Base-by-base conservation (phyloP, 1,284 basidiomycete genomes). In the Sanghuangporus baumii region DNA sequence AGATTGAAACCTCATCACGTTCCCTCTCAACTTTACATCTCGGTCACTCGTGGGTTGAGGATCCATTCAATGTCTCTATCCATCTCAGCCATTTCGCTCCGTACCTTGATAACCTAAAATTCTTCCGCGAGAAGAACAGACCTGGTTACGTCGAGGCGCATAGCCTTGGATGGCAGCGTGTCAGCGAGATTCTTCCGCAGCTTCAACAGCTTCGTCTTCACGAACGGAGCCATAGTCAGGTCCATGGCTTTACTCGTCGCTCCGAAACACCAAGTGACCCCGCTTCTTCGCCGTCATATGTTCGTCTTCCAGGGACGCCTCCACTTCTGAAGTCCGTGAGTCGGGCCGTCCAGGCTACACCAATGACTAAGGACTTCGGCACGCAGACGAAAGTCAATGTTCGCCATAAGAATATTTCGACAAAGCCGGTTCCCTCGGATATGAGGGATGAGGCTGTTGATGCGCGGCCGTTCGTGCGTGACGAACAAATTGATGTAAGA, bases 61-160 rank as follows among this genome's bases (percentile, higher is more conserved):
- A 91, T 68, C 80, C 86, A 26, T 78, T 91, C 60, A 83, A 85
- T 65, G 78, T 83, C 14, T 78, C 87, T 31, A 85, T 91, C 67
- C 78, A 88, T 59, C 78, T 91, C 63, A 90, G 88, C 72, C 88
- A 91, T 71, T 74, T 91, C 61, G 82, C 85, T n/a, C 88, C 89
- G 31, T 76, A 78, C 68, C 75, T 89, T 50, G 87, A 89, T 68
- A 78, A 72, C 23, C 71, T 91, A 46, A 87, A 85, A 72, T 91
- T 81, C 81, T 89, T 89, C 78, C 82, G 86, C 68, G 87, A 88
- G 67, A 85, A 84, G 73, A 89, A 83, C 67, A 78, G 88, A n/a
- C 79, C 82, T 0, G 87, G 87, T 1, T 85, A 80, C 67, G 76
- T 85, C 58, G 88, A 90, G 69, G 76, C 78, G 34, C 83, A 89